Conservation (phyloP, 2,329 filamentous ascomycete genomes). For the Claviceps purpurea region DNA sequence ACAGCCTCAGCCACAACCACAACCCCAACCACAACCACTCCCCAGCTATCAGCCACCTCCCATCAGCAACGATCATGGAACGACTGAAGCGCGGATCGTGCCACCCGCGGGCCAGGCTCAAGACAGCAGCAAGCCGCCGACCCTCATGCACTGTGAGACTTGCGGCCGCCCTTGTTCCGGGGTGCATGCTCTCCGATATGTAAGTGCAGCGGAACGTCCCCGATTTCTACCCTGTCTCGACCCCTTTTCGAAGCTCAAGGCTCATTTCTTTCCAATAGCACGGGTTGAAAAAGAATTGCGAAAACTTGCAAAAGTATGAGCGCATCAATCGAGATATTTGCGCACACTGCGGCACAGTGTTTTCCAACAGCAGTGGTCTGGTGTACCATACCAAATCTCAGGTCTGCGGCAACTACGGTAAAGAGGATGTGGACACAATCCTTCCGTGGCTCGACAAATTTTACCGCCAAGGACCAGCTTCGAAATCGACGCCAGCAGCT, state of each 20-base stretch:
- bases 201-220: conserved; percentile 11
- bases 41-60: background rate
- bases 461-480: background rate
- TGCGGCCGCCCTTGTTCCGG: conserved; percentile 25
- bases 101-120: background rate
- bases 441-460: conserved; percentile 1
- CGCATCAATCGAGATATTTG: conserved; percentile 24
- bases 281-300: conserved; percentile 14
- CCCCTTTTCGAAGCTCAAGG: background rate
- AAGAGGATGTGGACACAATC: conserved; percentile 4
- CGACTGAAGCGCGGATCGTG: background rate
- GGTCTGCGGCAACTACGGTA: conserved; percentile 31
- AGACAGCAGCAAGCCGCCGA: background rate
- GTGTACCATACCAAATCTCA: conserved; percentile 30
- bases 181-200: conserved; percentile 16
- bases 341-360: conserved; percentile 29
- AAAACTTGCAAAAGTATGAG: conserved; percentile 6
- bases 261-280: conserved; percentile 15
- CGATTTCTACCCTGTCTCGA: background rate
- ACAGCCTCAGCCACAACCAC: too few species aligned
- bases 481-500: background rate
- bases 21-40: too few species aligned
- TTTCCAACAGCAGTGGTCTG: conserved; percentile 27
- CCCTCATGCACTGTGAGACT: conserved; percentile 13
- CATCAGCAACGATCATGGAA: background rate